phyloP scores from a whole-genome alignment of 768 basidiomycete genomes.

The Xerocomellus amylosporus region DNA sequence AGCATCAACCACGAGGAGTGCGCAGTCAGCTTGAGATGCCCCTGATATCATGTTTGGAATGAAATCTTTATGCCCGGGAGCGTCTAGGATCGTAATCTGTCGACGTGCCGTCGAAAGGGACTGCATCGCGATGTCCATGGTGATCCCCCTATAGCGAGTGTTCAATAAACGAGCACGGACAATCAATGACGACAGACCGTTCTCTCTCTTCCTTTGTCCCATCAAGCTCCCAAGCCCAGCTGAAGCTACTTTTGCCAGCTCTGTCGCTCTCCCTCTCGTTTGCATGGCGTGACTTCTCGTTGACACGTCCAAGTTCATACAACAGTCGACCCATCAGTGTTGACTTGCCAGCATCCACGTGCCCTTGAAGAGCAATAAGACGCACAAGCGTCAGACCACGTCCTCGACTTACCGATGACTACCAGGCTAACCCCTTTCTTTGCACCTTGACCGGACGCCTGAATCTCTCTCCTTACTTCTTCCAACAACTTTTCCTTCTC shows the following conservation, averaged over 20 bases:
- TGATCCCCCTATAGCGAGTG: conserved; percentile 70
- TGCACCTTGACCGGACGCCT: conserved; percentile 43
- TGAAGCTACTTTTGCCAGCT: conserved; percentile 92
- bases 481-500: conserved; percentile 81
- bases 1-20: conserved; percentile 90
- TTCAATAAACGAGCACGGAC: conserved; percentile 8
- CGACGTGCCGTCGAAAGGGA: conserved; percentile 69
- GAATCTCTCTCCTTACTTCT: conserved; percentile 61
- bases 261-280: conserved; percentile 90
- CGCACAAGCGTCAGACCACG: not conserved
- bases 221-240: conserved; percentile 98
- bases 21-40: conserved; percentile 94
- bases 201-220: conserved; percentile 91
- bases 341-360: conserved; percentile 98
- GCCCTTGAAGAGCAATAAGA: conserved; percentile 53
- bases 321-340: conserved; percentile 94
- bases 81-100: conserved; percentile 91
- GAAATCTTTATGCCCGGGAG: conserved; percentile 96
- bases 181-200: conserved; percentile 50
- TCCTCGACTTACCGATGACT: conserved; percentile 69
- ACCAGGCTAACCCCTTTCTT: conserved; percentile 82
- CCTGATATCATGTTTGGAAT: conserved; percentile 99
- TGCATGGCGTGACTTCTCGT: conserved; percentile 77
- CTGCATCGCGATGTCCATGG: conserved; percentile 94
- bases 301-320: conserved; percentile 86